Evolutionary conservation across 306 rosid genomes (phyloP).

Genomic region (Psophocarpus tetragonolobus): DNA sequence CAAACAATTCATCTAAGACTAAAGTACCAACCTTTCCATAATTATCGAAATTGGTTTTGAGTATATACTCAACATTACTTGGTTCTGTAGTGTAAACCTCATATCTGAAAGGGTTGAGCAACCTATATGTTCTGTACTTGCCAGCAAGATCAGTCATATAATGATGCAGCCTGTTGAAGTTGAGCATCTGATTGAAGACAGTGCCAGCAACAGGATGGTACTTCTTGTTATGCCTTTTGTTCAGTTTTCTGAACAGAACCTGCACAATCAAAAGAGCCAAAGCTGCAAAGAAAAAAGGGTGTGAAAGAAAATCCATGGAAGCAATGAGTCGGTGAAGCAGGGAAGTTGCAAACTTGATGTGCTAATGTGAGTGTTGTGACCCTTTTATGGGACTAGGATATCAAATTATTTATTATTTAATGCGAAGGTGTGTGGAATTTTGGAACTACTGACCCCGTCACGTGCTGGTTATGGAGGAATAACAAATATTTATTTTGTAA

Average conservation of each 20-base stretch:
- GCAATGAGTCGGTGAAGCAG: background rate
- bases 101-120: slow-evolving; percentile 52
- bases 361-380: too few species aligned
- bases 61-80: slow-evolving; percentile 72
- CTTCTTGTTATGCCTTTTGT: slow-evolving; percentile 41
- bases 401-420: too few species aligned
- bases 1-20: too few species aligned
- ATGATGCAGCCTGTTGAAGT: slow-evolving; percentile 73
- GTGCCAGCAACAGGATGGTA: slow-evolving; percentile 79
- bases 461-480: too few species aligned
- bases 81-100: slow-evolving; percentile 84
- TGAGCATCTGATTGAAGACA: slow-evolving; percentile 58
- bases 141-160: slow-evolving; percentile 81
- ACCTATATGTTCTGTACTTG: slow-evolving; percentile 72
- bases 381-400: too few species aligned
- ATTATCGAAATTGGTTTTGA: slow-evolving; percentile 74
- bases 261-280: slow-evolving; percentile 34
- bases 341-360: background rate
- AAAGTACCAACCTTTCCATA: slow-evolving; percentile 87
- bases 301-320: slow-evolving; percentile 45
- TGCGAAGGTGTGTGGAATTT: too few species aligned
- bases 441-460: too few species aligned
- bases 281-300: slow-evolving; percentile 34
- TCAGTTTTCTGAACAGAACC: slow-evolving; percentile 31
- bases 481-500: too few species aligned